Evolutionary conservation across 371 early-diverging fungal species (phyloP), one percentile per base, ranked within the genome.

Genomic region (Homolaphlyctis polyrhiza): DNA sequence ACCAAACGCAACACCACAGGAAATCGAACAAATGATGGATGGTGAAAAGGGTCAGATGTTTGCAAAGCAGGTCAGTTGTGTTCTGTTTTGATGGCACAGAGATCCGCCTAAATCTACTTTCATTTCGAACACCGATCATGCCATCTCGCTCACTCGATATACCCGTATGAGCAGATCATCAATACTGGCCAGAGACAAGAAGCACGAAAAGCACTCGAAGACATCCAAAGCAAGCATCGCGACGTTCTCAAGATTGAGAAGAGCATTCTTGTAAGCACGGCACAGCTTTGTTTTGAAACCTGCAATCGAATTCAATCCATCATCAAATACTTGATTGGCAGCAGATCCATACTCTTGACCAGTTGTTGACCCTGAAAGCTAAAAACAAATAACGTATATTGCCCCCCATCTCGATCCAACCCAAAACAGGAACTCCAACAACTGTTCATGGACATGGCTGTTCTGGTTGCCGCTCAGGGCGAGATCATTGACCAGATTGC

Each of bases 181-280:
- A 83, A 87, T 64, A 75, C 80, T 27, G 89, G 87, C 45, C 86
- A 92, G 51, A 85, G 87, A 18, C 87, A 88, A 8, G 91, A 92
- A 67, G 95, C 95, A 29, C 80, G 81, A 45, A 77, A 86, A 45
- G 94, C 91, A 8, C 71, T 95, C 35, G 78, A 81, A 47, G 93
- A 93, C 75, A 92, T 95, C 30, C 91, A 92, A 71, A 85, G 86
- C 52, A 78, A 92, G 64, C 95, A 95, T 68, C 83, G 89, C 61
- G 95, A 95, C 64, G 91, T 95, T 52, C 84, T 91, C 64, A 85
- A 87, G 69, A 93, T 95, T 66, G 93, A 93, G 71, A 85, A 87
- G 70, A 87, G 88, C 6, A 90, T 93, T 62, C 67, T 91, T 49
- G 91, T 90, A 75, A 55, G 64, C 61, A 48, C 30, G 39, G 13